phyloP scores from a whole-genome alignment of 225 moss, liverwort and hornwort genomes.

The Polytrichum formosum region DNA sequence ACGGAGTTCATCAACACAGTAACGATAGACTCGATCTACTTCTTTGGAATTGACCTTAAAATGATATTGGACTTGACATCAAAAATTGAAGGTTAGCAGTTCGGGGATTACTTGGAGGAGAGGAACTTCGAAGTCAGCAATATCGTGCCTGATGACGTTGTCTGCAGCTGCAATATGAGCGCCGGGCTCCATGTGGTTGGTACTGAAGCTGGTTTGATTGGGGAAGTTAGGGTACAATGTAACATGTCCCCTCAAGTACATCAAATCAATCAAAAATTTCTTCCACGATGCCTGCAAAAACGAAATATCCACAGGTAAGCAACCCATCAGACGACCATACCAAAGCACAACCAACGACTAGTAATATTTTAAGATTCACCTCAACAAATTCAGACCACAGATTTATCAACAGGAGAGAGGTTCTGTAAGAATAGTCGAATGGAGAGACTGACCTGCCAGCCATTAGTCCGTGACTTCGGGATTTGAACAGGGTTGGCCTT shows the following conservation, averaged over 20 bases:
- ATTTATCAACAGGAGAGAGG: not conserved
- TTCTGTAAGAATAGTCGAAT: not conserved
- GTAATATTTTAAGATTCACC: not conserved
- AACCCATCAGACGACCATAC: not conserved
- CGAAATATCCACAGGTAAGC: not conserved
- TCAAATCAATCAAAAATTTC: slow-evolving; percentile 91
- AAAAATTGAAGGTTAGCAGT: not conserved
- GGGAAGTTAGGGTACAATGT: slow-evolving; percentile 95
- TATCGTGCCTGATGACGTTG: slow-evolving; percentile 62
- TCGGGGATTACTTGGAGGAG: slow-evolving; percentile 42
- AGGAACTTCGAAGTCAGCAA: slow-evolving; percentile 78
- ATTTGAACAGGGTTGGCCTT: slow-evolving; percentile 86
- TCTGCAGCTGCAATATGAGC: slow-evolving; percentile 69
- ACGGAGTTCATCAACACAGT: not conserved
- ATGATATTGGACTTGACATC: not conserved
- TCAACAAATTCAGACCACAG: too few relatives aligned
- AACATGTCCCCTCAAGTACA: slow-evolving; percentile 92
- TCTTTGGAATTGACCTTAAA: not conserved
- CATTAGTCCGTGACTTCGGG: slow-evolving; percentile 87
- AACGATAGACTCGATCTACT: not conserved
- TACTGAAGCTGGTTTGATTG: slow-evolving; percentile 86
- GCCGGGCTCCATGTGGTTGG: slow-evolving; percentile 93
- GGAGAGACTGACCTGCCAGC: slow-evolving; percentile 65
- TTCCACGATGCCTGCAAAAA: slow-evolving; percentile 84
- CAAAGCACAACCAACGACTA: not conserved